Base-by-base conservation (phyloP, 331 rosid genomes). In the Acacia concinna region DNA sequence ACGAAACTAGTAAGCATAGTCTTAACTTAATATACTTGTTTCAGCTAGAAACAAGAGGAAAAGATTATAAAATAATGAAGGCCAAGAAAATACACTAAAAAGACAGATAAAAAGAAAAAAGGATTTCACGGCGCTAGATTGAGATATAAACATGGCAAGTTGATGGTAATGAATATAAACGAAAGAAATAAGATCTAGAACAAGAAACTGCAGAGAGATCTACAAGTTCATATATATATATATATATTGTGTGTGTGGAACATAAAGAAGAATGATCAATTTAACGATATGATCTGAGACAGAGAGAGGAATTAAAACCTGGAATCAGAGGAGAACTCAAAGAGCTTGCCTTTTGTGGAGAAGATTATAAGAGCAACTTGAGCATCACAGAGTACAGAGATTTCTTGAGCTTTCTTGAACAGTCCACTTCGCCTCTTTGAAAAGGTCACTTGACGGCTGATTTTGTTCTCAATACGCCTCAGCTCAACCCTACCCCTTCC, bases 401-500 rank as follows among this genome's bases (percentile, higher is more conserved):
- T 92, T 90, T 94, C 98, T 54, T 88, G 82, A 15, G 98, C 98
- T 80, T 94, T 94, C 81, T 92, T 94, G 46, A 91, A 88, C 82
- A 94, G 86, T 17, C 98, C 98, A 0, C 82, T 80, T 82, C 97
- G 75, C 1, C 98, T 78, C 82, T 95, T 95, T 0, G 97, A 95
- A 56, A 95, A 95, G 0, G 97, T 92, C 9, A 95, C 98, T 83
- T 95, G 98, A 23, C 92, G 86, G 59, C 93, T 95, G 35, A 94
- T 89, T 72, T 91, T 95, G 97, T 92, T 95, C 93, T 95, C 97
- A 85, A 95, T 95, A 79, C 91, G 89, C 84, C 89, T 92, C 74
- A 95, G 82, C 83, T 92, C 87, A 80, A 95, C 97, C 86, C 92
- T 92, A 43, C 98, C 97, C 71, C 98, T 89, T 59, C 96, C 98